A percentile compares a stretch with the other conserved stretches of the same genome.
These are phyloP conservation scores for Acacia melanoxylon DNA, from an alignment of 306 rosid species.

Conservation along the genomic window DNA sequence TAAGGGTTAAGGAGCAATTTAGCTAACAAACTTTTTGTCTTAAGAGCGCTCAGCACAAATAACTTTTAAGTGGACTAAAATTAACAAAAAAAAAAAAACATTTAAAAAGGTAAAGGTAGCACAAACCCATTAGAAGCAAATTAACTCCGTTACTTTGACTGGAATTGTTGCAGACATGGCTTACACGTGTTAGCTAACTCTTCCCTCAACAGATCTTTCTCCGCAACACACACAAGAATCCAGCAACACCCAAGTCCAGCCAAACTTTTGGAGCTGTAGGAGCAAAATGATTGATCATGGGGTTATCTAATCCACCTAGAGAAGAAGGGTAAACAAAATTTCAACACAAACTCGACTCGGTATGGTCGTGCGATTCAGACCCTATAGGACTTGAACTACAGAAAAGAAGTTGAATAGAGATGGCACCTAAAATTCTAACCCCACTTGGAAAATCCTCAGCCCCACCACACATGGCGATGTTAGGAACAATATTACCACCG, in stretches of 20 bases:
- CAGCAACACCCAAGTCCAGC: slow-evolving; percentile 33
- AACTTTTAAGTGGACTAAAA: too few species aligned
- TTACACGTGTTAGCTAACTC: too few species aligned
- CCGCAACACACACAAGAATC: slow-evolving; percentile 36
- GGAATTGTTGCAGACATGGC: too few species aligned
- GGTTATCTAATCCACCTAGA: slow-evolving; percentile 31
- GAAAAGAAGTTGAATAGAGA: slow-evolving; percentile 45
- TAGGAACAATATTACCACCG: slow-evolving; percentile 49
- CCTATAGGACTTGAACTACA: slow-evolving; percentile 36
- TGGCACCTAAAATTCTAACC: slow-evolving; percentile 25
- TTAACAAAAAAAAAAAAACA: too few species aligned
- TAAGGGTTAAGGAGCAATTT: too few species aligned
- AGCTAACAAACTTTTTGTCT: too few species aligned
- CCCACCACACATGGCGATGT: slow-evolving; percentile 40
- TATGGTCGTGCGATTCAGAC: slow-evolving; percentile 18
- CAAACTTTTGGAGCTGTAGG: slow-evolving; percentile 28
- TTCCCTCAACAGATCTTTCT: not conserved
- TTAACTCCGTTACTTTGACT: too few species aligned
- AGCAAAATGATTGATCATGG: slow-evolving; percentile 32
- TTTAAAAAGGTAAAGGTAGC: too few species aligned
- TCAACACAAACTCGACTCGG: slow-evolving; percentile 6
- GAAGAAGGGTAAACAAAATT: slow-evolving; percentile 31
- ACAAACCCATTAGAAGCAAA: too few species aligned
- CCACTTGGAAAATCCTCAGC: slow-evolving; percentile 36
- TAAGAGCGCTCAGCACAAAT: too few species aligned